Conservation (phyloP, 179 eudicot species). For the Spinacia oleracea region DNA sequence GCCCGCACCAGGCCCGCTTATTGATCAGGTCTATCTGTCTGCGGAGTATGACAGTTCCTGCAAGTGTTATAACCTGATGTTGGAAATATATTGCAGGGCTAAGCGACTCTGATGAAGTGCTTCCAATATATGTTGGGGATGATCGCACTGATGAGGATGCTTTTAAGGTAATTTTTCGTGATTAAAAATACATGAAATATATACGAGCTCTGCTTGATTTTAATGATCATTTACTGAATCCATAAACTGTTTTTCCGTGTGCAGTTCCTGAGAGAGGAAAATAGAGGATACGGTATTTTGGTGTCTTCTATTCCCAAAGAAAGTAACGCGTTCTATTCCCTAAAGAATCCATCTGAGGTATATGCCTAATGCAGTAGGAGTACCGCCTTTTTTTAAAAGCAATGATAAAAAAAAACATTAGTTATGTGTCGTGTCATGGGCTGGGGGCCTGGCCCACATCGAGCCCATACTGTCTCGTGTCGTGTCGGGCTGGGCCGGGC, state of each 20-base stretch:
- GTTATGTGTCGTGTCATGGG: too few species aligned
- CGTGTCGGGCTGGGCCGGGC: too few species aligned
- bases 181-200: neutral
- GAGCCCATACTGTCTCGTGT: too few species aligned
- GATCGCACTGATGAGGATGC: conserved; percentile 99
- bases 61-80: neutral
- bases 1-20: too few species aligned
- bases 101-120: conserved; percentile 68
- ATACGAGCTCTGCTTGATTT: neutral
- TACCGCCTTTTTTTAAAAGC: neutral
- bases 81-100: conserved; percentile 46
- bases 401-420: neutral
- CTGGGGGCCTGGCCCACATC: too few species aligned
- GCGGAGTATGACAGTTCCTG: neutral
- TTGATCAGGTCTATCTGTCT: too few species aligned
- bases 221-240: neutral
- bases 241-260: neutral
- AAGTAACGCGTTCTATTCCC: conserved; percentile 83
- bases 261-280: conserved; percentile 76
- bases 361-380: neutral
- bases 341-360: conserved; percentile 91
- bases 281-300: conserved; percentile 76
- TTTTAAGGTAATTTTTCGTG: conserved; percentile 66
- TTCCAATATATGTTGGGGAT: conserved; percentile 95
- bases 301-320: conserved; percentile 90